These are phyloP conservation scores for Beta vulgaris DNA, from an alignment of 148 eudicot genomes.

Conservation along the genomic window DNA sequence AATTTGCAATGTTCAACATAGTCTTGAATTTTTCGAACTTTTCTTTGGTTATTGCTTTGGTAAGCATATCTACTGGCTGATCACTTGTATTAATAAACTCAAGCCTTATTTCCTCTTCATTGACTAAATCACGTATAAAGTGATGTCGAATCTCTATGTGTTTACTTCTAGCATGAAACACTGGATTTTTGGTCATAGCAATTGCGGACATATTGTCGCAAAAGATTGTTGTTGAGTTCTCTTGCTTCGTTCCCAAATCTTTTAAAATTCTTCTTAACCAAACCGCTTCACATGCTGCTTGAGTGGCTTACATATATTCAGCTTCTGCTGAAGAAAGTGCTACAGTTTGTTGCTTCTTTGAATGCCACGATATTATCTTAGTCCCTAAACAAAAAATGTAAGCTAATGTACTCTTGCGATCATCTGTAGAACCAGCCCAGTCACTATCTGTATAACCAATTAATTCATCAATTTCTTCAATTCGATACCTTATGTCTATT, in stretches of 20 bases:
- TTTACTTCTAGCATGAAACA: neutral
- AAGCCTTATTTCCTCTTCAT: neutral
- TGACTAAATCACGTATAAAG: neutral
- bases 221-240: neutral
- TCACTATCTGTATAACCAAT: neutral
- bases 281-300: neutral
- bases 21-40: too few species aligned
- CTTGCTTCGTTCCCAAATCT: neutral
- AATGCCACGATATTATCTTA: too few species aligned
- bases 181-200: too few species aligned
- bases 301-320: neutral
- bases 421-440: neutral
- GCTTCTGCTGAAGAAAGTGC: slow-evolving; percentile 2
- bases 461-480: neutral
- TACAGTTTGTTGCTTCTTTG: neutral
- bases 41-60: too few species aligned
- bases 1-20: too few species aligned
- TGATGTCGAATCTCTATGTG: neutral
- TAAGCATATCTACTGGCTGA: slow-evolving; percentile 1
- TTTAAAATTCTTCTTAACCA: slow-evolving; percentile 8
- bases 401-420: neutral
- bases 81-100: neutral
- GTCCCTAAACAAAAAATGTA: neutral
- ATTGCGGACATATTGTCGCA: slow-evolving; percentile 2
- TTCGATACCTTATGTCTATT: neutral